Evolutionary conservation across 441 rosid species (phyloP).

Genomic region (Pelargonium australe): DNA sequence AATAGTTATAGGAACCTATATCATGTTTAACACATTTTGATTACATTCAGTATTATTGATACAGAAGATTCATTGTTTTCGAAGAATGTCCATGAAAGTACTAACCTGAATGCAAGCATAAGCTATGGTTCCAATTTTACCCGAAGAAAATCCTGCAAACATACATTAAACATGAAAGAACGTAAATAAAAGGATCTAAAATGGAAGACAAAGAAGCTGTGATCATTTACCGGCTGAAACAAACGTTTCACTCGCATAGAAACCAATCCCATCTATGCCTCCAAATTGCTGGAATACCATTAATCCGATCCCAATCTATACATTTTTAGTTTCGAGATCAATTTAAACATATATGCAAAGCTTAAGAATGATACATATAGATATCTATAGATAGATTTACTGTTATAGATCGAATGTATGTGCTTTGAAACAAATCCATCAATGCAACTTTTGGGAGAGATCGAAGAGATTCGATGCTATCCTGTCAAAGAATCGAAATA

Average conservation of each 20-base stretch:
- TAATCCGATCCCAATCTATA: slow-evolving; percentile 73
- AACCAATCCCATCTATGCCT: slow-evolving; percentile 75
- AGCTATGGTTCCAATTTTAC: slow-evolving; percentile 65
- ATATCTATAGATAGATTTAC: slow-evolving; percentile 30
- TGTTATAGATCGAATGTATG: slow-evolving; percentile 50
- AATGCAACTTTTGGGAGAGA: slow-evolving; percentile 57
- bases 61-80: background rate
- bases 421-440: slow-evolving; percentile 52
- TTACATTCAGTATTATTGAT: background rate
- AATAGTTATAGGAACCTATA: slow-evolving; percentile 69
- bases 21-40: background rate
- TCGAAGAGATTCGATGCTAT: slow-evolving; percentile 39
- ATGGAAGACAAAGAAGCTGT: background rate
- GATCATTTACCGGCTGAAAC: slow-evolving; percentile 61
- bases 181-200: background rate
- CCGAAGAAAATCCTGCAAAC: slow-evolving; percentile 66
- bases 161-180: no score
- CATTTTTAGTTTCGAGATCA: slow-evolving; percentile 1
- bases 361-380: background rate
- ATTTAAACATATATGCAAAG: background rate
- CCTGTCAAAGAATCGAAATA: slow-evolving; percentile 28
- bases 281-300: slow-evolving; percentile 82
- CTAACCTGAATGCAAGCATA: slow-evolving; percentile 75
- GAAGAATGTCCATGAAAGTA: background rate
- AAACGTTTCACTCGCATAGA: slow-evolving; percentile 83